Evolutionary conservation across 1,284 basidiomycete genomes (phyloP), one percentile per base, ranked within the genome.

Genomic region (Ceratobasidium sp.): DNA sequence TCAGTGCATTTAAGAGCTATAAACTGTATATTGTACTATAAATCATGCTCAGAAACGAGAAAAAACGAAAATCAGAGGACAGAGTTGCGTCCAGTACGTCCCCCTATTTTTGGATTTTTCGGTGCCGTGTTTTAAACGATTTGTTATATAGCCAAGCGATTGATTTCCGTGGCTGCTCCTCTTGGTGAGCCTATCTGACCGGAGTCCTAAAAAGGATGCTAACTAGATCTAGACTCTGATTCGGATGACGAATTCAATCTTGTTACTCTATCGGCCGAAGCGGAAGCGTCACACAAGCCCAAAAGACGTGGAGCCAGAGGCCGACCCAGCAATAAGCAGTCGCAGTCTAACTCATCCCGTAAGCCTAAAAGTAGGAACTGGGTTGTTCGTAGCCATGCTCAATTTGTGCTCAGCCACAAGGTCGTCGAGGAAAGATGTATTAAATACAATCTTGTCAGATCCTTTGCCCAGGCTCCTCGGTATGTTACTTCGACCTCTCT

Each of bases 231-330:
- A 75, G 72, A 66, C n/a, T 66, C 51, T 13, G 77, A 78, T n/a
- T 78, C 77, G 61, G 77, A 78, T 55, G 70, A 78, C 23, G 77
- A 78, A 20, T 78, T 78, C 40, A 78, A 78, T 39, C 15, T 63
- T 20, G 60, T 46, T n/a, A 33, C 72, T 7, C 72, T 75, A 20
- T 18, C 64, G 10, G 69, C 77, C 28, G 77, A 78, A 51, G 63
- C 60, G 28, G 72, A 73, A 53, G 63, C 69, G 26, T 53, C 69
- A 7, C 61, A 75, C 46, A 78, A 78, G 61, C 42, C 61, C n/a
- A 78, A 71, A 58, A n/a, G 13, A 39, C 77, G 70, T 39, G 51
- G 61, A 26, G 60, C 33, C 33, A 15, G 63, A n/a, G 64, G 61
- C n/a, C 26, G 69, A 6, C 53, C 55, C n/a, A 51, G 66, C 23